Evolutionary conservation across 306 rosid species (phyloP), one percentile per base, ranked within the genome.

Genomic region (Malus fusca): DNA sequence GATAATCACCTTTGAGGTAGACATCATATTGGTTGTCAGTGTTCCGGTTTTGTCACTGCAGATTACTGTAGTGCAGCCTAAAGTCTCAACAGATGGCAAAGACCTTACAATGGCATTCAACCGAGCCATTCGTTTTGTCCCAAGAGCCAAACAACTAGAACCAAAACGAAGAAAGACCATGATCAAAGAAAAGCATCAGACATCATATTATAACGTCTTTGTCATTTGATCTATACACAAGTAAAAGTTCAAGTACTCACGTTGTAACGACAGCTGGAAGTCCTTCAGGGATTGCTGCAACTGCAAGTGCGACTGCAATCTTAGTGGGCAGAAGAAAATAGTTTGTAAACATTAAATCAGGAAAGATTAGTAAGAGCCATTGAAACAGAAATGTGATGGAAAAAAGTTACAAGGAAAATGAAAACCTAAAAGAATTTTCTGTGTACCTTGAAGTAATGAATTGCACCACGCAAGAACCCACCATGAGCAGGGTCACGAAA

Each of bases 281-380:
- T 66, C 98, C 98, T 88, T 95, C 98, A 11, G 98, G 98, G 81
- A 95, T 95, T 8, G 98, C 98, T 35, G 98, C 98, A 86, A 95
- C 98, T 35, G 98, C 98, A 87, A 95, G 88, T 74, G 98, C 98
- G 73, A 95, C 98, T 77, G 98, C 98, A 88, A 95, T 95, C 98
- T 94, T 80, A 76, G 74, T 75, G 74, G 78, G 78, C 66, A 74
- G 68, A 64, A 58, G 61, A 52, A 68, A 48, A 30, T 30, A 42
- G 66, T 31, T 66, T 3, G 2, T 43, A 56, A 30, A 11, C 8
- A 43, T 23, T 67, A 66, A 37, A 25, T n/a, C 56, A 60, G 75
- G 74, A 66, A 73, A 28, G 65, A 31, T 30, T 25, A 61, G 19
- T 37, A 60, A 42, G 22, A 69, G n/a, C 52, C 51, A 71, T 31